These are phyloP conservation scores for Margaritispora aquatica DNA, from an alignment of 495 filamentous ascomycete species.

Conservation along the genomic window DNA sequence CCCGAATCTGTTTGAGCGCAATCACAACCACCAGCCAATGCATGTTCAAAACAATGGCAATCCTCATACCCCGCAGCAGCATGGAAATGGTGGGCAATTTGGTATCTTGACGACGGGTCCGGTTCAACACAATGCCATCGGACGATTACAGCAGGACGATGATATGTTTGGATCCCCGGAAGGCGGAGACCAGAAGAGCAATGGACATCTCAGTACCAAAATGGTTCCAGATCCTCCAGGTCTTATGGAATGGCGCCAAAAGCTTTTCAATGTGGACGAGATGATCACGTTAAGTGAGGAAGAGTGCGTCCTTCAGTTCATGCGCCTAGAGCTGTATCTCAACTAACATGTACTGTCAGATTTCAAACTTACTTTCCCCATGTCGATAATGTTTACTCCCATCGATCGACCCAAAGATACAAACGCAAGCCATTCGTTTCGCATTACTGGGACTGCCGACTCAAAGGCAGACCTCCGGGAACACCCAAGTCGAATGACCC, in stretches of 20 bases:
- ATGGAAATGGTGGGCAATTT: slow-evolving; percentile 32
- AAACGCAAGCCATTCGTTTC: slow-evolving; percentile 80
- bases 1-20: slow-evolving; percentile 30
- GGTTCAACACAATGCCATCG: slow-evolving; percentile 30
- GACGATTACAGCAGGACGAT: slow-evolving; percentile 31
- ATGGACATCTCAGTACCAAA: slow-evolving; percentile 47
- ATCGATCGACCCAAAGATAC: slow-evolving; percentile 80
- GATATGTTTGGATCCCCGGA: slow-evolving; percentile 28
- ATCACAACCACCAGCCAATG: slow-evolving; percentile 26
- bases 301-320: slow-evolving; percentile 48
- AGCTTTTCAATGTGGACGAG: slow-evolving; percentile 72
- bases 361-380: slow-evolving; percentile 87
- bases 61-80: slow-evolving; percentile 28
- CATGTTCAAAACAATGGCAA: slow-evolving; percentile 23
- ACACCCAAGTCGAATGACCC: slow-evolving; percentile 82
- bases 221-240: slow-evolving; percentile 61
- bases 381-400: slow-evolving; percentile 88
- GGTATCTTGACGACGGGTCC: slow-evolving; percentile 37
- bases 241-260: slow-evolving; percentile 66
- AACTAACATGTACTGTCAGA: slow-evolving; percentile 36
- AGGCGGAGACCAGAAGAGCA: slow-evolving; percentile 37
- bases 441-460: slow-evolving; percentile 86
- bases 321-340: neutral
- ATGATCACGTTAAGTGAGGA: slow-evolving; percentile 71
- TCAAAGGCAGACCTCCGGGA: slow-evolving; percentile 79